Conservation (phyloP, 108 stramenopile species). For the Skeletonema menzelii region DNA sequence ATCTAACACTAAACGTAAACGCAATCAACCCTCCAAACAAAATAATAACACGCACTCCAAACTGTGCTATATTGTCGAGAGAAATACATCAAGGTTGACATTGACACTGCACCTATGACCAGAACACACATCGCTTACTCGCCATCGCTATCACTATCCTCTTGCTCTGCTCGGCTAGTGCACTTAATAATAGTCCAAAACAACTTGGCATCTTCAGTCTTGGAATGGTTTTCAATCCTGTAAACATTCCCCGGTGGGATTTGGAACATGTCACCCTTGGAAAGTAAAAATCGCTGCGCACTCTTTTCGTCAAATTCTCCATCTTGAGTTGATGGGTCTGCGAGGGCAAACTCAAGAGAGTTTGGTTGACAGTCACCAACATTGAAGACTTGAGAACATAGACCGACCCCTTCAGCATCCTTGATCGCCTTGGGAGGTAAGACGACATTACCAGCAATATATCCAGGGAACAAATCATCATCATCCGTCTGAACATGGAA, state of each 20-base stretch:
- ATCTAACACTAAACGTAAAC: not conserved
- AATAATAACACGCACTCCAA: not conserved
- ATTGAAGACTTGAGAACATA: slow-evolving; percentile 87
- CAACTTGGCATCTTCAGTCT: slow-evolving; percentile 60
- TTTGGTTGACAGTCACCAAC: slow-evolving; percentile 74
- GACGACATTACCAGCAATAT: slow-evolving; percentile 82
- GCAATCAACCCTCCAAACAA: not conserved
- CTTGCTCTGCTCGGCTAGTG: slow-evolving; percentile 37
- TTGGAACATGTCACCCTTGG: slow-evolving; percentile 92
- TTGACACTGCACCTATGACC: not conserved
- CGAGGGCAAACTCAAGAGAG: slow-evolving; percentile 84
- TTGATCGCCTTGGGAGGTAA: slow-evolving; percentile 89
- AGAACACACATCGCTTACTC: not conserved
- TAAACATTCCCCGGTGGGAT: slow-evolving; percentile 95
- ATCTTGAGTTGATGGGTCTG: slow-evolving; percentile 71
- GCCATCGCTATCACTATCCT: slow-evolving; percentile 28
- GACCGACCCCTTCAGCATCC: slow-evolving; percentile 87
- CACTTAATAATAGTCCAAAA: slow-evolving; percentile 92
- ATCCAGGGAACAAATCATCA: slow-evolving; percentile 74
- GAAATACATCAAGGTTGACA: not conserved
- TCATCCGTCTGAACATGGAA: slow-evolving; percentile 74
- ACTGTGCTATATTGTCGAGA: not conserved
- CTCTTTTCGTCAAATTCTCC: slow-evolving; percentile 72
- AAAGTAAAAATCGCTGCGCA: slow-evolving; percentile 88
- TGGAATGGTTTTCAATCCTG: slow-evolving; percentile 90